Percentiles rank a stretch among this genome's conserved stretches.
These are phyloP conservation scores for Plasmodium fragile DNA, from an alignment of 169 alveolate species.

Conservation along the genomic window DNA sequence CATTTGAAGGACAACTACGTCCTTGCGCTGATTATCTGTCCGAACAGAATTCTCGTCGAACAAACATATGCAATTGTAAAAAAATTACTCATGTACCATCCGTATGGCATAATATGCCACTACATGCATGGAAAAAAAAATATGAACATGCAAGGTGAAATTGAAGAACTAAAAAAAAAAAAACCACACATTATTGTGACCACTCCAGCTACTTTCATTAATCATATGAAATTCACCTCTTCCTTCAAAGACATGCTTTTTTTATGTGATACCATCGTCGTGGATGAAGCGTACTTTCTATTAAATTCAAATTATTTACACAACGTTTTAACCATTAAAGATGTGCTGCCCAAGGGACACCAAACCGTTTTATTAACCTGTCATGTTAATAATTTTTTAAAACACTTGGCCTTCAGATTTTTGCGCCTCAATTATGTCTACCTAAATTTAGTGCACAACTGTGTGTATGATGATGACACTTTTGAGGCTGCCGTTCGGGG, in stretches of 20 bases:
- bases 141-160: conserved; percentile 66
- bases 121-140: conserved; percentile 69
- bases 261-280: conserved; percentile 69
- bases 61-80: conserved; percentile 43
- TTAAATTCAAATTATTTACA: conserved; percentile 38
- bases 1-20: conserved; percentile 32
- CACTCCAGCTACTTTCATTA: conserved; percentile 47
- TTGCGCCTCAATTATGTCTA: conserved; percentile 62
- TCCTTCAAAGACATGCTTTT: conserved; percentile 24
- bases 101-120: conserved; percentile 45
- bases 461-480: conserved; percentile 25
- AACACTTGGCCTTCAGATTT: conserved; percentile 54
- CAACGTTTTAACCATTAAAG: conserved; percentile 54
- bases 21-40: conserved; percentile 47
- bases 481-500: neutral
- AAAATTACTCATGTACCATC: conserved; percentile 67
- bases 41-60: conserved; percentile 60
- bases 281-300: conserved; percentile 71
- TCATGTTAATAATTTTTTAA: conserved; percentile 62
- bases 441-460: conserved; percentile 61
- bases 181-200: conserved; percentile 62
- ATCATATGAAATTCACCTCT: conserved; percentile 25
- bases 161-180: conserved; percentile 55
- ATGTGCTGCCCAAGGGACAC: conserved; percentile 62
- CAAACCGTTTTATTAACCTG: conserved; percentile 65